Conservation (phyloP, 768 basidiomycete genomes). For the Hypsizygus marmoreus region DNA sequence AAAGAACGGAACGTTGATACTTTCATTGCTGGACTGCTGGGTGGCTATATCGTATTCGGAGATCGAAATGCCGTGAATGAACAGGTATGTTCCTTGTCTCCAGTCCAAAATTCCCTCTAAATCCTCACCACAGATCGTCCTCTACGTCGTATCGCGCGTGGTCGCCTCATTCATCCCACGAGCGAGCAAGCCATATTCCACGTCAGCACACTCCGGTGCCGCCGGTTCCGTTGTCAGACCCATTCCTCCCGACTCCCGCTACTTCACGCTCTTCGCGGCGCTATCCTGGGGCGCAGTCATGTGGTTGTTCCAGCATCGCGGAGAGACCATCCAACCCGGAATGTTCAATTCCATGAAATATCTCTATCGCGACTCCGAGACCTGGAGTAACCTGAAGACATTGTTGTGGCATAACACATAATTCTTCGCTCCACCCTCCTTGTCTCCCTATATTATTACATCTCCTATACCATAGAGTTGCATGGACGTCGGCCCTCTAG, state of each 20-base stretch:
- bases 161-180: slow-evolving; percentile 91
- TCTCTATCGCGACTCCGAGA: slow-evolving; percentile 90
- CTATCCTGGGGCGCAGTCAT: slow-evolving; percentile 94
- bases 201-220: slow-evolving; percentile 40
- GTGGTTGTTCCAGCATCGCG: slow-evolving; percentile 89
- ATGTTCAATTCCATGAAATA: slow-evolving; percentile 98
- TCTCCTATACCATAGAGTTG: slow-evolving; percentile 10
- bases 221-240: slow-evolving; percentile 55
- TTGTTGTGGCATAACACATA: slow-evolving; percentile 91
- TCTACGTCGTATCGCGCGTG: slow-evolving; percentile 93
- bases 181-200: slow-evolving; percentile 55
- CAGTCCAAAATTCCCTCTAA: neutral
- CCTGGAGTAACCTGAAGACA: slow-evolving; percentile 80
- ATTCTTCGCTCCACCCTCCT: slow-evolving; percentile 18
- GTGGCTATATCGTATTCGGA: slow-evolving; percentile 89
- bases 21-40: slow-evolving; percentile 89
- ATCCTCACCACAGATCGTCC: slow-evolving; percentile 70
- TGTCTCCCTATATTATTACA: neutral
- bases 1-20: slow-evolving; percentile 83
- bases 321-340: slow-evolving; percentile 93
- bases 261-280: slow-evolving; percentile 87
- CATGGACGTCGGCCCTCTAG: slow-evolving; percentile 13
- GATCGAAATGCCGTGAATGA: slow-evolving; percentile 88
- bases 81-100: slow-evolving; percentile 57
- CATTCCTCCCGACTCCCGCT: slow-evolving; percentile 78